A percentile compares a stretch with the other conserved stretches of the same genome.
phyloP scores from a whole-genome alignment of 78 protist species.

The Speleostelium caveatum region DNA sequence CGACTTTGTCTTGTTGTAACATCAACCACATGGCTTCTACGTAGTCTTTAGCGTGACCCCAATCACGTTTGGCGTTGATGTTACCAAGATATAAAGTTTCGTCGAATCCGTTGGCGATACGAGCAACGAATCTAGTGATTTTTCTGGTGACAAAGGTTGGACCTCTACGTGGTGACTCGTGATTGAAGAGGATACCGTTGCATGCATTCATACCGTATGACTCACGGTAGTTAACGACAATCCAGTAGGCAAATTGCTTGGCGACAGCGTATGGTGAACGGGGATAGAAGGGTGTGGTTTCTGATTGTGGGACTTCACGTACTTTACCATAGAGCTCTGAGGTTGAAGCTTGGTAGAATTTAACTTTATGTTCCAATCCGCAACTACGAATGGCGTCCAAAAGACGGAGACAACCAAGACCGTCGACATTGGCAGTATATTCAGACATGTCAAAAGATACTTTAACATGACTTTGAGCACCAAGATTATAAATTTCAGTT shows the following conservation, averaged over 20 bases:
- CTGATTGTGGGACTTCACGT: constrained; percentile 91
- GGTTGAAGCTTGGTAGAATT: constrained; percentile 95
- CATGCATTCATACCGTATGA: constrained; percentile 91
- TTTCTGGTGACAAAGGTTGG: constrained; percentile 97
- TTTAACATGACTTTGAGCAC: constrained; percentile 89
- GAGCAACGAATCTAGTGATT: constrained; percentile 93
- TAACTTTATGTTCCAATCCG: constrained; percentile 69
- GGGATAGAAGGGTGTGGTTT: constrained; percentile 97
- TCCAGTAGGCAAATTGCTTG: constrained; percentile 96
- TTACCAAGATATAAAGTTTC: constrained; percentile 90
- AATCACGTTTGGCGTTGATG: constrained; percentile 92
- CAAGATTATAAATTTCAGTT: constrained; percentile 93
- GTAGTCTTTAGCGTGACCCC: constrained; percentile 95
- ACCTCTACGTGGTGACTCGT: constrained; percentile 88
- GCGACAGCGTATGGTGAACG: constrained; percentile 96
- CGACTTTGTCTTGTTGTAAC: constrained; percentile 89
- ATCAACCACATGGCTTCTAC: constrained; percentile 94
- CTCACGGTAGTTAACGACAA: constrained; percentile 95
- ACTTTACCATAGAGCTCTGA: constrained; percentile 95
- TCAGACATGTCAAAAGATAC: constrained; percentile 95
- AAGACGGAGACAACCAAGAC: constrained; percentile 91
- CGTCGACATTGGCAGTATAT: constrained; percentile 96
- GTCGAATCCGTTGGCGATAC: constrained; percentile 79
- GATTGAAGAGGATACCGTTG: constrained; percentile 97
- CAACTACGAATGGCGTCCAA: constrained; percentile 94